Evolutionary conservation across 805 yeast genomes (phyloP).

Genomic region (Kodamaea lidongshanica): DNA sequence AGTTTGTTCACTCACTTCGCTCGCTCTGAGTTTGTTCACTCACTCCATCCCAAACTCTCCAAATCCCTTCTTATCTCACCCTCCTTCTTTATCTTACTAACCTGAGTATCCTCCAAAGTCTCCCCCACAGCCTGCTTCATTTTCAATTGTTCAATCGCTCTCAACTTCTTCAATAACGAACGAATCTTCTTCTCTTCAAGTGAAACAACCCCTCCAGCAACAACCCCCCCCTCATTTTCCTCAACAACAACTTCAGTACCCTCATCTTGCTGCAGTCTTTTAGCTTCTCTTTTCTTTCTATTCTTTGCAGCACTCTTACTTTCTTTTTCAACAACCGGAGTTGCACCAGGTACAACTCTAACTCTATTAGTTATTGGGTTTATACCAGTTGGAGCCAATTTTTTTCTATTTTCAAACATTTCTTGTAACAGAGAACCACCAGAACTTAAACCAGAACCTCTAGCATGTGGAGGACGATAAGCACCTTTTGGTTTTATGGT

Average conservation of each 20-base stretch:
- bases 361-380: constrained; percentile 22
- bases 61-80: constrained; percentile 72
- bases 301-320: constrained; percentile 59
- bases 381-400: constrained; percentile 9
- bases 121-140: constrained; percentile 80
- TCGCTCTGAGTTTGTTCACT: constrained; percentile 21
- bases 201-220: constrained; percentile 57
- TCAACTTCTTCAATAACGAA: constrained; percentile 80
- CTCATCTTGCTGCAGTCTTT: constrained; percentile 21
- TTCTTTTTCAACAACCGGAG: constrained; percentile 40
- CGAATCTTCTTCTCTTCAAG: constrained; percentile 91
- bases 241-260: constrained; percentile 4
- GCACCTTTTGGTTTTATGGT: constrained; percentile 72
- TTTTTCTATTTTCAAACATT: constrained; percentile 34
- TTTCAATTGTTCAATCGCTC: constrained; percentile 92
- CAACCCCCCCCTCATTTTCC: constrained; percentile 28
- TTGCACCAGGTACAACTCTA: constrained; percentile 55
- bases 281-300: constrained; percentile 68
- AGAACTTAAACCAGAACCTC: constrained; percentile 41
- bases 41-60: constrained; percentile 61
- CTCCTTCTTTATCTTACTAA: constrained; percentile 84
- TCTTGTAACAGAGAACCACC: constrained; percentile 46
- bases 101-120: constrained; percentile 85
- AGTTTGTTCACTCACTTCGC: too few species aligned
- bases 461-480: constrained; percentile 95